phyloP scores from a whole-genome alignment of 2,329 filamentous ascomycete species.

The Cladosporium sp. region DNA sequence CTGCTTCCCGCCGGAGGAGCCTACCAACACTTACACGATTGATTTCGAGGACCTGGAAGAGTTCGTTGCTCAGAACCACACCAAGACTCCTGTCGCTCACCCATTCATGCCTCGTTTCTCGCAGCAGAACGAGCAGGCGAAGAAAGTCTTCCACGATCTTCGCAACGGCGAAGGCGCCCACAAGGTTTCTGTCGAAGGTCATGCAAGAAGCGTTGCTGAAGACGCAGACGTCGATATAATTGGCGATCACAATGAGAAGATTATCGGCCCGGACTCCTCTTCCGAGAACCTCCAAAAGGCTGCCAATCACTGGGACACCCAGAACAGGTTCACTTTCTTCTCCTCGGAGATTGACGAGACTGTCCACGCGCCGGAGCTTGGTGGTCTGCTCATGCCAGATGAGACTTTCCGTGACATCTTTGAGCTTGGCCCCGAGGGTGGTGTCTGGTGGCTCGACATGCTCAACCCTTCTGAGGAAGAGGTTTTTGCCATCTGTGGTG shows the following conservation, averaged over 20 bases:
- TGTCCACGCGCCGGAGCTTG: slow-evolving; percentile 85
- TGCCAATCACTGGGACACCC: slow-evolving; percentile 35
- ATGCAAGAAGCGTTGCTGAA: slow-evolving; percentile 36
- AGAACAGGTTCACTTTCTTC: slow-evolving; percentile 93
- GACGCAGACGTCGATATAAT: slow-evolving; percentile 33
- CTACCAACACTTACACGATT: slow-evolving; percentile 76
- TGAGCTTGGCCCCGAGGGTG: slow-evolving; percentile 65
- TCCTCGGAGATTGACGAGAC: slow-evolving; percentile 93
- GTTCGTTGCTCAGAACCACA: slow-evolving; percentile 68
- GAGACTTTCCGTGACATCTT: slow-evolving; percentile 90
- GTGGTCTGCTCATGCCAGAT: slow-evolving; percentile 82
- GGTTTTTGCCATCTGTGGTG: slow-evolving; percentile 82
- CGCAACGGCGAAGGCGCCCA: slow-evolving; percentile 39
- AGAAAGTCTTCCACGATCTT: slow-evolving; percentile 63
- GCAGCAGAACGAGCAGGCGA: slow-evolving; percentile 27
- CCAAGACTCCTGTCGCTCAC: slow-evolving; percentile 48
- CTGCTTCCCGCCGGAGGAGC: slow-evolving; percentile 79
- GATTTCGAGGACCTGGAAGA: slow-evolving; percentile 94
- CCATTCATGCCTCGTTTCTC: slow-evolving; percentile 38
- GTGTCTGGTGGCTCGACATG: slow-evolving; percentile 99
- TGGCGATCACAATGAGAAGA: slow-evolving; percentile 47
- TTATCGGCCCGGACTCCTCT: slow-evolving; percentile 36
- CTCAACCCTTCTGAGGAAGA: slow-evolving; percentile 88
- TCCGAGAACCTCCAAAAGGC: slow-evolving; percentile 29
- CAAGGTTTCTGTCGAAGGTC: slow-evolving; percentile 26